Conservation (phyloP, 2,329 filamentous ascomycete species). For the Xylariaceae sp. region DNA sequence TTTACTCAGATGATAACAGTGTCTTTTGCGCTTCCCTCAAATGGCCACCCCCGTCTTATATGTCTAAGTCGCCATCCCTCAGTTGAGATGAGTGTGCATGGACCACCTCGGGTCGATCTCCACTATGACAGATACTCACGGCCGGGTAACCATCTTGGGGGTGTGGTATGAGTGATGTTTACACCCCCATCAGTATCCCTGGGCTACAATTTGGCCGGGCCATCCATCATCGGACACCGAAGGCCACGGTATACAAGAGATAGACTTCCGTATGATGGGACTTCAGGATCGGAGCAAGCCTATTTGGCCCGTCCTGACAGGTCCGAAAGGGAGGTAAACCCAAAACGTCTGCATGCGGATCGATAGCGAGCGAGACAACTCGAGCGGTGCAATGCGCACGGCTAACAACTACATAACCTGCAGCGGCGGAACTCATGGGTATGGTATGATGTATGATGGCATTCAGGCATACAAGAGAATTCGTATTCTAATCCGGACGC, state of each 20-base stretch:
- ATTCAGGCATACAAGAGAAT: conserved; percentile 17
- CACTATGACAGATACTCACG: conserved; percentile 6
- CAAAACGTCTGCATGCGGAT: neutral
- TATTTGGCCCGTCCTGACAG: conserved; percentile 25
- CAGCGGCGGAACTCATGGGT: conserved; percentile 5
- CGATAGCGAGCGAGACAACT: conserved; percentile 2
- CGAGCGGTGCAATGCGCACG: conserved; percentile 3
- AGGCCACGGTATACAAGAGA: conserved; percentile 35
- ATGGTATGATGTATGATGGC: conserved; percentile 1
- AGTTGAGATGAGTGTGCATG: conserved; percentile 10
- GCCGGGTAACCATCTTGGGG: conserved; percentile 15
- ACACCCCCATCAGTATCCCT: conserved; percentile 27
- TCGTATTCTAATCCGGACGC: conserved; percentile 25
- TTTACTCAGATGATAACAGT: neutral
- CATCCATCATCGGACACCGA: conserved; percentile 40
- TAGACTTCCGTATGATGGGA: conserved; percentile 33
- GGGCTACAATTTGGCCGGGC: conserved; percentile 32
- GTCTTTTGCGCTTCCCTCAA: neutral
- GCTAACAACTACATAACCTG: neutral
- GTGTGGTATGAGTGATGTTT: conserved; percentile 14
- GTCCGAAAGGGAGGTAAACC: conserved; percentile 20
- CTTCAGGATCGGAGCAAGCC: conserved; percentile 22
- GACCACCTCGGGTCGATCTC: conserved; percentile 26
- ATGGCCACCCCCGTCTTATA: conserved; percentile 28
- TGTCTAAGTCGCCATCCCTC: conserved; percentile 22